A percentile compares a stretch with the other conserved stretches of the same genome.
phyloP scores from a whole-genome alignment of 495 filamentous ascomycete genomes.

The Parmelia sp. region DNA sequence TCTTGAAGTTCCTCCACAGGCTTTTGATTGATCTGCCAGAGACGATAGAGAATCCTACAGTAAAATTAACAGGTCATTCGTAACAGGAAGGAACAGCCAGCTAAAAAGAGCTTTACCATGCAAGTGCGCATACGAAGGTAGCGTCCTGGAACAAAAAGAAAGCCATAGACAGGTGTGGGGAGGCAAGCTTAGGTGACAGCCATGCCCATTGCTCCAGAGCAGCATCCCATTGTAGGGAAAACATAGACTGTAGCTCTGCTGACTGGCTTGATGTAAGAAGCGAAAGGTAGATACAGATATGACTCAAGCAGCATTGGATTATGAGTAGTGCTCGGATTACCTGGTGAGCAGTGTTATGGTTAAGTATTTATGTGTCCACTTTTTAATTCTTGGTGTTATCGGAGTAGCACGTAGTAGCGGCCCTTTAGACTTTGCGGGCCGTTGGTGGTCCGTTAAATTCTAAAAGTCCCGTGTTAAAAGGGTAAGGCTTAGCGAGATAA shows the following conservation, averaged over 20 bases:
- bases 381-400: too few species aligned
- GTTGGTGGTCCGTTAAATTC: too few species aligned
- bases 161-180: conserved; percentile 9
- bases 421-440: too few species aligned
- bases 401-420: too few species aligned
- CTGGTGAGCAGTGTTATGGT: too few species aligned
- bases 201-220: not conserved
- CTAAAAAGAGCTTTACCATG: conserved; percentile 38
- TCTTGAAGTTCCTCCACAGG: conserved; percentile 85
- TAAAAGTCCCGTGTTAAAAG: too few species aligned
- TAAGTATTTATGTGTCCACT: not conserved
- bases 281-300: not conserved
- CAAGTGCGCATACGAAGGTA: conserved; percentile 46
- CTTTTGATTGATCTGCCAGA: conserved; percentile 58
- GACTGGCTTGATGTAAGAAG: not conserved
- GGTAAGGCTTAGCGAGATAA: too few species aligned
- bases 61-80: not conserved
- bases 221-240: conserved; percentile 13
- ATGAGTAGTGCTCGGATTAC: not conserved
- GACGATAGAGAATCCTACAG: conserved; percentile 68
- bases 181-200: conserved; percentile 8
- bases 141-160: conserved; percentile 46
- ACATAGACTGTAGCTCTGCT: not conserved
- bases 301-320: not conserved
- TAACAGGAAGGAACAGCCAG: not conserved